Evolutionary conservation across 1,284 basidiomycete genomes (phyloP), one percentile per base, ranked within the genome.

Genomic region (Heterobasidion parviporum): DNA sequence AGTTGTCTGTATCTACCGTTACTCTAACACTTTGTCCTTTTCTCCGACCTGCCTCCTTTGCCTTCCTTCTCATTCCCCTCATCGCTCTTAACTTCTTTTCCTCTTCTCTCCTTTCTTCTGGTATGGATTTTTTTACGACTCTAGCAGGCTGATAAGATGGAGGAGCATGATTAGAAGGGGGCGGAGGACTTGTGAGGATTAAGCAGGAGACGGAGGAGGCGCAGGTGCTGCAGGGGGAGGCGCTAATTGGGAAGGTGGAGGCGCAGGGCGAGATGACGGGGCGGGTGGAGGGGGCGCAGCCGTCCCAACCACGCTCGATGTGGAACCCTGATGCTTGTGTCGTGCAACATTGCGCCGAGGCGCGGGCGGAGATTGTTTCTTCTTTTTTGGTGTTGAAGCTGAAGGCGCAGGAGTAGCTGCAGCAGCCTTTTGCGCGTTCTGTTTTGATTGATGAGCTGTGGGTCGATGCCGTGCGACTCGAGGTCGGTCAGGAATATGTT

Each of bases 401-500:
- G 15, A 16, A 20, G n/a, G 26, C 12, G 15, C 59, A 10, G 59
- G 32, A 4, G 62, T 50, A 12, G 66, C 52, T 47, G 74, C 74
- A 12, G 10, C 15, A 10, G 10, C 12, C 51, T 71, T 68, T 65
- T 78, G 80, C 67, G 69, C 82, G 65, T 87, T 72, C 35, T 86
- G 68, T 97, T 90, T 59, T 88, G 77, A 62, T 77, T 74, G 45
- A 93, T 83, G 45, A 87, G 71, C 38, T 77, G 74, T 26, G 70
- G 71, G 48, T 83, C 81, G 55, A 96, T 70, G 3, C 94, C 94
- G 43, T 82, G 79, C 35, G 75, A 75, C 59, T 87, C 81, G 4
- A 98, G 78, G 63, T 85, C 79, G 26, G 77, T 79, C 2, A 98
- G 78, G 56, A 98, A 74, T 0, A 84, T 76, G 57, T 86, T 79